A percentile compares a stretch with the other conserved stretches of the same genome.
phyloP scores from a whole-genome alignment of 768 basidiomycete genomes.

The Lepiota venenata region DNA sequence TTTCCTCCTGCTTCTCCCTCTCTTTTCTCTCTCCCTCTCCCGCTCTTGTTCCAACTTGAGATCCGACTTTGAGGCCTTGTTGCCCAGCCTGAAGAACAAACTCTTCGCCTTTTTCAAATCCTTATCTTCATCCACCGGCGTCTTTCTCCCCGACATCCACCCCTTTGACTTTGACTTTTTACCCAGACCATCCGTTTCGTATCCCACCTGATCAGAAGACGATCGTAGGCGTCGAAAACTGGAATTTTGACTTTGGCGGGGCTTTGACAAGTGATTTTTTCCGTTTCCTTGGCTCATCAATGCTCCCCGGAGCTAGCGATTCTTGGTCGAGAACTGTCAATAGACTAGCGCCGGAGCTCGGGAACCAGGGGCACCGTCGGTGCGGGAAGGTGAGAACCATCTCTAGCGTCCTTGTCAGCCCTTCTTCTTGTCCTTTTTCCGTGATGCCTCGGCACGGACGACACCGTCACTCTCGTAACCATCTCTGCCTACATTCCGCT shows the following conservation, averaged over 20 bases:
- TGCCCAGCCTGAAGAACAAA: slow-evolving; percentile 42
- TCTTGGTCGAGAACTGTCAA: slow-evolving; percentile 3
- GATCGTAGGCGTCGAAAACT: not conserved
- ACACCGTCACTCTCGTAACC: slow-evolving; percentile 55
- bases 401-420: slow-evolving; percentile 14
- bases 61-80: slow-evolving; percentile 35
- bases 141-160: slow-evolving; percentile 1
- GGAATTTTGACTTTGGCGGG: slow-evolving; percentile 17
- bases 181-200: slow-evolving; percentile 36
- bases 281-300: slow-evolving; percentile 22
- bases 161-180: slow-evolving; percentile 20
- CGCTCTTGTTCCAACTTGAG: slow-evolving; percentile 22
- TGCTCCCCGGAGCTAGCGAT: slow-evolving; percentile 10
- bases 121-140: slow-evolving; percentile 5
- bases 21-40: slow-evolving; percentile 11
- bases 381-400: slow-evolving; percentile 1
- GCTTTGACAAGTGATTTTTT: slow-evolving; percentile 21
- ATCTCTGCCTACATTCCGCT: slow-evolving; percentile 28
- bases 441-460: slow-evolving; percentile 42
- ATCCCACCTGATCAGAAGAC: slow-evolving; percentile 23
- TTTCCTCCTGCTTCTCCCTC: slow-evolving; percentile 23
- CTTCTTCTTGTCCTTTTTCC: slow-evolving; percentile 18
- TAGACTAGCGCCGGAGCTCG: not conserved
- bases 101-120: slow-evolving; percentile 33
- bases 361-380: not conserved